Conservation (phyloP, 2,329 filamentous ascomycete species). For the Exophiala aquamarina region DNA sequence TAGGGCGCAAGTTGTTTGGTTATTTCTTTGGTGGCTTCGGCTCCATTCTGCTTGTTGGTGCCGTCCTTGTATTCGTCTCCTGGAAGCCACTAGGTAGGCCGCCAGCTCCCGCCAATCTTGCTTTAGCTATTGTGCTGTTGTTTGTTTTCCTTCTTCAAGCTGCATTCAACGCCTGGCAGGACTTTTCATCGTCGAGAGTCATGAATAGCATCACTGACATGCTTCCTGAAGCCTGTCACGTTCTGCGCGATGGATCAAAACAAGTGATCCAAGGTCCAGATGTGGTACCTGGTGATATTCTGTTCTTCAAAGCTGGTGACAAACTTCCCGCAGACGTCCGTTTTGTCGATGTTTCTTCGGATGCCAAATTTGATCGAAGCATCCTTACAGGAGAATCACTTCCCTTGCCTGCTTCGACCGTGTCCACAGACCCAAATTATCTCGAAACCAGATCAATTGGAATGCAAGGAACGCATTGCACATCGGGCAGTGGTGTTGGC, state of each 20-base stretch:
- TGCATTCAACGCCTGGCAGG: constrained; percentile 68
- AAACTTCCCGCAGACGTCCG: constrained; percentile 73
- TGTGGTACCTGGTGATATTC: constrained; percentile 70
- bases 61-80: constrained; percentile 71
- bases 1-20: constrained; percentile 57
- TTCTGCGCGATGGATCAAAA: constrained; percentile 60
- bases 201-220: constrained; percentile 80
- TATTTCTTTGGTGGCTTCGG: constrained; percentile 82
- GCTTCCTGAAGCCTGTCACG: constrained; percentile 71
- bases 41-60: constrained; percentile 65
- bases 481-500: constrained; percentile 65
- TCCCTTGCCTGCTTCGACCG: constrained; percentile 62
- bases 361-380: constrained; percentile 70
- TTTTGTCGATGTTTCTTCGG: constrained; percentile 66
- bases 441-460: constrained; percentile 76
- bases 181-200: constrained; percentile 73
- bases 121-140: constrained; percentile 70
- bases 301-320: constrained; percentile 68
- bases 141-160: constrained; percentile 70
- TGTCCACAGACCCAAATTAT: constrained; percentile 71
- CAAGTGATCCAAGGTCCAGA: constrained; percentile 54
- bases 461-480: constrained; percentile 76
- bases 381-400: constrained; percentile 71
- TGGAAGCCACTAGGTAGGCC: constrained; percentile 75
- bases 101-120: constrained; percentile 68